Evolutionary conservation across 2,329 filamentous ascomycete genomes (phyloP), one percentile per base, ranked within the genome.

Genomic region (Fusarium guadeloupense): DNA sequence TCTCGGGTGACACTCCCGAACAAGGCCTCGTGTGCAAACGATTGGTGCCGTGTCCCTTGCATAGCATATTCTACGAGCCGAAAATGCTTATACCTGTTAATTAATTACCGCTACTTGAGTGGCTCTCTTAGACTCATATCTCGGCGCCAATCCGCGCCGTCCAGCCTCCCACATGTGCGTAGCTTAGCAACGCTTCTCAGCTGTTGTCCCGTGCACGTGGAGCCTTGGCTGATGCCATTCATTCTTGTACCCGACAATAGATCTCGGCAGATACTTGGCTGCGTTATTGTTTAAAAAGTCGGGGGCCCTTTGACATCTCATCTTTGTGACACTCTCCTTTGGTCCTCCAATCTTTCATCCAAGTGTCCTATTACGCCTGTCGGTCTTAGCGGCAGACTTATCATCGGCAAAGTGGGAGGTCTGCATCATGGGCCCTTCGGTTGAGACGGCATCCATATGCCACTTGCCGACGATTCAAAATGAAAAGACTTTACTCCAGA

Each of bases 161-260:
- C 35, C 23, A 25, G n/a, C 37, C 31, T 46, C 21, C 17, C 35
- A 28, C 61, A 64, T 62, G 61, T 64, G 61, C n/a, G 19, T 19
- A 7, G 16, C 14, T 43, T 50, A 37, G 50, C 50, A 28, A 16
- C 28, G 34, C 21, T 23, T 53, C 54, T 53, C 39, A 25, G 33
- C 37, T 46, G 25, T 31, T 23, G 38, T 48, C 31, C 41, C 31
- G 23, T 61, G 51, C 61, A 64, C 61, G 55, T 64, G 61, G 45
- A 45, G 26, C 19, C 17, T 26, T 26, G 8, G 25, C 26, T 21
- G 40, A 44, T 45, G 57, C 44, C 49, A 54, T 41, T 48, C 31
- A 30, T 47, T 33, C 48, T 28, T 37, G 31, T 42, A 52, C 5
- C 28, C n/a, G 35, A 9, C 17, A 7, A 28, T 16, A 5, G 17